A percentile compares a stretch with the other conserved stretches of the same genome.
Evolutionary conservation across 805 yeast genomes (phyloP).

Genomic region (Sungouiozyma ichnusensis): DNA sequence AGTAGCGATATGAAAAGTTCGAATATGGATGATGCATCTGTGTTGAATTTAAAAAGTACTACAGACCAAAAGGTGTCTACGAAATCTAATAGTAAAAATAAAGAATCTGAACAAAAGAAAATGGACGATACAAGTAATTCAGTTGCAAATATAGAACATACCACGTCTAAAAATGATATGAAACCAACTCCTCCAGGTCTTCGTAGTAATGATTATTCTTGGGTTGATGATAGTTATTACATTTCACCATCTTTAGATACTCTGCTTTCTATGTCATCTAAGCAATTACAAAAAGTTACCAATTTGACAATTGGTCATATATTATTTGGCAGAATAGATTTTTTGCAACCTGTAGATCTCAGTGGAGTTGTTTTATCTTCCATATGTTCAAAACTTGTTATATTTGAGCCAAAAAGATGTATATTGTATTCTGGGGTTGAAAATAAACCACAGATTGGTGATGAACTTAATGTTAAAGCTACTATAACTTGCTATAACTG

Average conservation of each 20-base stretch:
- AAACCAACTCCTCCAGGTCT: background rate
- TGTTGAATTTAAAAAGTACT: background rate
- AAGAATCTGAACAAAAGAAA: background rate
- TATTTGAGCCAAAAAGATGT: slow-evolving; percentile 51
- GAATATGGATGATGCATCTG: background rate
- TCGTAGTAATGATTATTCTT: slow-evolving; percentile 32
- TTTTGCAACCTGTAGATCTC: slow-evolving; percentile 74
- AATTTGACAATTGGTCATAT: slow-evolving; percentile 70
- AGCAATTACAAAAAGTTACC: slow-evolving; percentile 52
- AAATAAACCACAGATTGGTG: slow-evolving; percentile 54
- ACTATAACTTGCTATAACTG: slow-evolving; percentile 67
- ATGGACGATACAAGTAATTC: background rate
- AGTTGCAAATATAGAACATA: background rate
- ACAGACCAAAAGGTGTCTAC: background rate
- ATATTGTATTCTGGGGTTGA: slow-evolving; percentile 60
- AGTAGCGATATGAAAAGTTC: background rate
- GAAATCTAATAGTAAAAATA: background rate
- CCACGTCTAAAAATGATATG: background rate
- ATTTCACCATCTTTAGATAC: slow-evolving; percentile 66
- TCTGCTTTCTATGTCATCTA: slow-evolving; percentile 46
- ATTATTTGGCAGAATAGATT: slow-evolving; percentile 63
- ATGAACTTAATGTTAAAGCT: slow-evolving; percentile 75
- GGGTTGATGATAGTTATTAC: slow-evolving; percentile 75
- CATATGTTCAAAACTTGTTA: slow-evolving; percentile 56
- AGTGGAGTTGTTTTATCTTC: slow-evolving; percentile 54